phyloP scores from a whole-genome alignment of 345 rosid genomes.

The Sisymbrium irio region DNA sequence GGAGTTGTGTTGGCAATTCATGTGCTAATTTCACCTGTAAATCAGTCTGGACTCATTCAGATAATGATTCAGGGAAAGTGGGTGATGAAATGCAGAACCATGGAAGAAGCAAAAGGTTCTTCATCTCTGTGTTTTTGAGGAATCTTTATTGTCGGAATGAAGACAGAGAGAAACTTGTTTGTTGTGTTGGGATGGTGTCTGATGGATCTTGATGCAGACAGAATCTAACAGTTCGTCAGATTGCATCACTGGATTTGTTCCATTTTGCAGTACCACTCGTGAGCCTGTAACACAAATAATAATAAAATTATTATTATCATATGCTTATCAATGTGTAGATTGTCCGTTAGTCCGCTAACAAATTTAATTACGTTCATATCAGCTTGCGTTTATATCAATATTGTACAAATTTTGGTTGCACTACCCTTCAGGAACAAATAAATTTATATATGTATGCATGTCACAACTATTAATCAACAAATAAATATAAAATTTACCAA shows the following conservation, averaged over 20 bases:
- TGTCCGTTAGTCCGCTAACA: slow-evolving; percentile 24
- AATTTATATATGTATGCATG: background rate
- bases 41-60: slow-evolving; percentile 22
- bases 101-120: slow-evolving; percentile 14
- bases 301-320: slow-evolving; percentile 4
- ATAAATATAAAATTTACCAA: background rate
- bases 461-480: slow-evolving; percentile 7
- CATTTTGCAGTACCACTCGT: slow-evolving; percentile 36
- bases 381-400: background rate
- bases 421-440: background rate
- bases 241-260: slow-evolving; percentile 39
- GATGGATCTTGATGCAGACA: slow-evolving; percentile 35
- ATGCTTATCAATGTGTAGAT: slow-evolving; percentile 6
- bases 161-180: slow-evolving; percentile 22
- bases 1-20: slow-evolving; percentile 36
- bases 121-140: slow-evolving; percentile 15
- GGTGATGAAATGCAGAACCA: slow-evolving; percentile 15
- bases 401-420: slow-evolving; percentile 1
- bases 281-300: slow-evolving; percentile 25
- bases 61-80: slow-evolving; percentile 16
- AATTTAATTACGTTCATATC: background rate
- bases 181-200: slow-evolving; percentile 31
- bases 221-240: slow-evolving; percentile 35
- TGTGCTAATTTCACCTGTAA: slow-evolving; percentile 30
- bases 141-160: slow-evolving; percentile 30